A percentile compares a stretch with the other conserved stretches of the same genome.
Evolutionary conservation across 169 alveolate species (phyloP).

Genomic region (Perkinsus marinus): DNA sequence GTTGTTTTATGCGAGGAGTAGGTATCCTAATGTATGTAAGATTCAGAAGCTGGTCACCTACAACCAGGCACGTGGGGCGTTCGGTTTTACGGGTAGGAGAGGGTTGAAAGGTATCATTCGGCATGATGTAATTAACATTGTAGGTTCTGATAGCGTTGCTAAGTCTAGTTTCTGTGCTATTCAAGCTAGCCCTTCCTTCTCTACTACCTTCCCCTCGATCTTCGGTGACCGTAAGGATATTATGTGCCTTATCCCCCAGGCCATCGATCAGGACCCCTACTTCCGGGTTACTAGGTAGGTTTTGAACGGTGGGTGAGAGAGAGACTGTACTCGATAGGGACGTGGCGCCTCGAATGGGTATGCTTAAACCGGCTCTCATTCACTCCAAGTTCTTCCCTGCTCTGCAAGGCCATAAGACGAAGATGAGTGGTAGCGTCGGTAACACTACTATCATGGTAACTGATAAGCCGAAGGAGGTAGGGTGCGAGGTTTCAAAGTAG

Average conservation of each 20-base stretch:
- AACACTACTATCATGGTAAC: slow-evolving; percentile 70
- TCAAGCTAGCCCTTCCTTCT: slow-evolving; percentile 90
- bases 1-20: background rate
- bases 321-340: slow-evolving; percentile 63
- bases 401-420: slow-evolving; percentile 78
- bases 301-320: background rate
- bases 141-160: slow-evolving; percentile 73
- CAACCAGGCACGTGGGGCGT: slow-evolving; percentile 68
- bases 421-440: slow-evolving; percentile 72
- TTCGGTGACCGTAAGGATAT: slow-evolving; percentile 72
- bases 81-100: slow-evolving; percentile 22
- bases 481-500: slow-evolving; percentile 50
- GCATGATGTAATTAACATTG: slow-evolving; percentile 40
- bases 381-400: slow-evolving; percentile 95
- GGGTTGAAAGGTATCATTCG: slow-evolving; percentile 53
- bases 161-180: slow-evolving; percentile 90
- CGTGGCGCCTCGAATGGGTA: slow-evolving; percentile 85
- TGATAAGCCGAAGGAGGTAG: slow-evolving; percentile 72
- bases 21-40: slow-evolving; percentile 75
- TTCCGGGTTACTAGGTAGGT: slow-evolving; percentile 78
- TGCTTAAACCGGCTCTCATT: slow-evolving; percentile 77
- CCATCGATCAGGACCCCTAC: slow-evolving; percentile 99
- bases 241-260: slow-evolving; percentile 87
- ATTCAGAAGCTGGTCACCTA: slow-evolving; percentile 84
- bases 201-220: slow-evolving; percentile 81